phyloP scores from a whole-genome alignment of 306 rosid genomes.

The Canavalia ensiformis region DNA sequence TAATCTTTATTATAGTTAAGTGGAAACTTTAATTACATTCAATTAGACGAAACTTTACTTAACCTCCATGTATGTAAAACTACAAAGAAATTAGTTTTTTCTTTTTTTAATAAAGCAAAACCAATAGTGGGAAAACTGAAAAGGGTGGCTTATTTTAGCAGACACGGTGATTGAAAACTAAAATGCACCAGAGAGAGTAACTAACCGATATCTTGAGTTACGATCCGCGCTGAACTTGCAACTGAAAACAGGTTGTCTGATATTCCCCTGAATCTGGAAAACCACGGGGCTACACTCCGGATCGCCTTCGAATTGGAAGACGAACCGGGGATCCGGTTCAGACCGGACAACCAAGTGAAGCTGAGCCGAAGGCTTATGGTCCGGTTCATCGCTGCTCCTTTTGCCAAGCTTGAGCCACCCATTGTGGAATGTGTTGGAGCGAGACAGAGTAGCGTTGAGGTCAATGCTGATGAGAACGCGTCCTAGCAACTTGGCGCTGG shows the following conservation, averaged over 20 bases:
- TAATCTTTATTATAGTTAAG: no score
- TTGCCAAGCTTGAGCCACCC: slow-evolving; percentile 82
- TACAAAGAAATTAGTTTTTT: not conserved
- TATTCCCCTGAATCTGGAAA: slow-evolving; percentile 86
- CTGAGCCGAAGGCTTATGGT: slow-evolving; percentile 56
- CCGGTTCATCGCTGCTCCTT: slow-evolving; percentile 42
- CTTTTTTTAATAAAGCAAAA: not conserved
- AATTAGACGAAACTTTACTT: no score
- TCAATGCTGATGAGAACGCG: slow-evolving; percentile 59
- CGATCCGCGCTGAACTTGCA: slow-evolving; percentile 95
- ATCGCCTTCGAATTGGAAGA: slow-evolving; percentile 91
- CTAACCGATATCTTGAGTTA: slow-evolving; percentile 76
- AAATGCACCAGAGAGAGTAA: not conserved
- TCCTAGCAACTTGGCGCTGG: slow-evolving; percentile 73
- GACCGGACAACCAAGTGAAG: slow-evolving; percentile 74
- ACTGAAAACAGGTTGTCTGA: slow-evolving; percentile 90
- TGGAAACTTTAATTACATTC: no score
- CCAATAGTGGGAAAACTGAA: no score
- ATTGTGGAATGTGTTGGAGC: slow-evolving; percentile 57
- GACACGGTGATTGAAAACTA: not conserved
- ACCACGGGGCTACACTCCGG: slow-evolving; percentile 97
- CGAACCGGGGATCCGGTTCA: slow-evolving; percentile 90
- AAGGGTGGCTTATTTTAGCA: slow-evolving; percentile 6
- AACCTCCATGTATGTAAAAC: no score
- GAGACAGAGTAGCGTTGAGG: slow-evolving; percentile 43